Evolutionary conservation across 202 grass and related monocot genomes (phyloP).

Genomic region (Miscanthus sacchariflorus): DNA sequence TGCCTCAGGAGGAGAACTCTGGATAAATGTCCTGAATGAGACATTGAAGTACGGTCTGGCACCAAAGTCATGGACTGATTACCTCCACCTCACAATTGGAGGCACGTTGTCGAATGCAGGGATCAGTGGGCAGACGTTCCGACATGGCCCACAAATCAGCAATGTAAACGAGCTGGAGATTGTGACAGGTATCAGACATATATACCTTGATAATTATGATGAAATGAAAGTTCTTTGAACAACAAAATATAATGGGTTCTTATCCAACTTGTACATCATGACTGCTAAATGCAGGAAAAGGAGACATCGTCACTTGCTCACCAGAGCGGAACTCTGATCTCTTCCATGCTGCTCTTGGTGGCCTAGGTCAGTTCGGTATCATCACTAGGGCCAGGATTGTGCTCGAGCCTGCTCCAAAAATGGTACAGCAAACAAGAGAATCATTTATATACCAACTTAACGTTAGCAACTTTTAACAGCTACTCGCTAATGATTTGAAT

Average conservation of each 20-base stretch:
- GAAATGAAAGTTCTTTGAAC: conserved; percentile 3
- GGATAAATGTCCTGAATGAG: conserved; percentile 84
- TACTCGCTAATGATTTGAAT: conserved; percentile 21
- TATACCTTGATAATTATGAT: conserved; percentile 8
- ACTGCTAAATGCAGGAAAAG: conserved; percentile 67
- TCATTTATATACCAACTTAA: background rate
- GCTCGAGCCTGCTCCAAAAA: conserved; percentile 79
- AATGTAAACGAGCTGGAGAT: conserved; percentile 85
- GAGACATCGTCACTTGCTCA: conserved; percentile 74
- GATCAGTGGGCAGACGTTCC: conserved; percentile 92
- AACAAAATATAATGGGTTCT: background rate
- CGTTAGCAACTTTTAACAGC: conserved; percentile 23
- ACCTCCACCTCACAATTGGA: conserved; percentile 90
- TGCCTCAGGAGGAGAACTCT: conserved; percentile 79
- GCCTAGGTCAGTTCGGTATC: conserved; percentile 90
- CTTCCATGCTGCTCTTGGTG: conserved; percentile 87
- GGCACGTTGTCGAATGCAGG: conserved; percentile 96
- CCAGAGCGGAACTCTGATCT: conserved; percentile 69
- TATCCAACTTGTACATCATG: conserved; percentile 23
- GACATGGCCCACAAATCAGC: conserved; percentile 90
- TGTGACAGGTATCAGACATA: conserved; percentile 67
- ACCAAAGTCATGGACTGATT: conserved; percentile 95
- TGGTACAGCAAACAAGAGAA: conserved; percentile 59
- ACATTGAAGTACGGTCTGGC: conserved; percentile 79
- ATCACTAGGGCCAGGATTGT: conserved; percentile 88